Evolutionary conservation across 345 rosid genomes (phyloP).

Genomic region (Pelargonium nanum): DNA sequence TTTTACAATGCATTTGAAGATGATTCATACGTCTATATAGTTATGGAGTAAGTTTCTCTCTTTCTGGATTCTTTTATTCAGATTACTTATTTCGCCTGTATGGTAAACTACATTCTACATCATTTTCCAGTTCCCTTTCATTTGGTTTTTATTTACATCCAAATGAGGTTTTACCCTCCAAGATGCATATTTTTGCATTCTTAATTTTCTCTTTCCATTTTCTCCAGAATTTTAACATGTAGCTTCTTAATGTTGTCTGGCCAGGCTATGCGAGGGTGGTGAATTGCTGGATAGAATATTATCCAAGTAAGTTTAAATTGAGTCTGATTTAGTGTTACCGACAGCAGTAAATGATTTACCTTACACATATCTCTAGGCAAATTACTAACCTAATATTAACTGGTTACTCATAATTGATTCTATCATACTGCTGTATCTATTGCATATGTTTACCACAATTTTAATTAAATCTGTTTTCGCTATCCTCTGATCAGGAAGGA

Average conservation of each 20-base stretch:
- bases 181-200: background rate
- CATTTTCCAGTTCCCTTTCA: background rate
- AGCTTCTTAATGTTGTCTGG: background rate
- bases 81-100: background rate
- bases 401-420: too few relatives aligned
- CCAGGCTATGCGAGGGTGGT: constrained; percentile 46
- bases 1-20: constrained; percentile 54
- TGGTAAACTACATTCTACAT: background rate
- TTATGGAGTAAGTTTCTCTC: constrained; percentile 30
- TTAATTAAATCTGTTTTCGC: too few relatives aligned
- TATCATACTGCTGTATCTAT: too few relatives aligned
- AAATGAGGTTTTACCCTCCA: background rate
- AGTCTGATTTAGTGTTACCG: too few relatives aligned
- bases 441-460: too few relatives aligned
- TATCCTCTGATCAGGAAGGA: too few relatives aligned
- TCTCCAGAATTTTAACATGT: background rate
- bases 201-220: background rate
- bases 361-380: too few relatives aligned
- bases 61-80: background rate
- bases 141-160: background rate
- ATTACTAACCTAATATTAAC: too few relatives aligned
- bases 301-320: constrained; percentile 32
- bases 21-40: constrained; percentile 35
- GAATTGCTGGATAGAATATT: constrained; percentile 42
- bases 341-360: too few relatives aligned